phyloP scores from a whole-genome alignment of 2,329 filamentous ascomycete genomes.

The Chrysoporthe austroafricana region DNA sequence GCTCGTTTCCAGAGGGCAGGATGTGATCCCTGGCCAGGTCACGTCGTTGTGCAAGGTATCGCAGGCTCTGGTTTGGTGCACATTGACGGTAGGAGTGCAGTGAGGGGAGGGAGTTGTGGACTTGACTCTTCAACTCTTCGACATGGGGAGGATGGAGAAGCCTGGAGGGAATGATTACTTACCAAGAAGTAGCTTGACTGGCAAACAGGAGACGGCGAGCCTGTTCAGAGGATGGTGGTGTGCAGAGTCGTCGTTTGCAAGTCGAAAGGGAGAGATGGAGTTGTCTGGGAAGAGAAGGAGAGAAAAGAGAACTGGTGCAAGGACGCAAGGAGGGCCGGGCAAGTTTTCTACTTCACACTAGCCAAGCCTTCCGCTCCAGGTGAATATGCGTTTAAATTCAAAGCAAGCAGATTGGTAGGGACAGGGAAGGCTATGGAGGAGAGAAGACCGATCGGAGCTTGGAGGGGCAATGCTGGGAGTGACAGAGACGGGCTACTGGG shows the following conservation, averaged over 20 bases:
- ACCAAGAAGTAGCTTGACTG: conserved; percentile 11
- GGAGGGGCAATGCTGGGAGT: conserved; percentile 18
- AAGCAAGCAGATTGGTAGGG: conserved; percentile 15
- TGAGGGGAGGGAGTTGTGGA: not conserved
- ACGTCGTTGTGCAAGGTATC: not conserved
- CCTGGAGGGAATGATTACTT: conserved; percentile 18
- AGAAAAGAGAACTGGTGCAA: conserved; percentile 7
- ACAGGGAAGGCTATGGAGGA: conserved; percentile 2
- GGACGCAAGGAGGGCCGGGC: conserved; percentile 3
- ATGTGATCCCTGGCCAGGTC: not conserved
- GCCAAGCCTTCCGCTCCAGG: conserved; percentile 26
- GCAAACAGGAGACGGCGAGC: not conserved
- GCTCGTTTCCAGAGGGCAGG: not conserved
- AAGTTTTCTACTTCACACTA: conserved; percentile 10
- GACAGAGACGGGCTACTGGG: not conserved
- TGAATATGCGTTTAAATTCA: conserved; percentile 17
- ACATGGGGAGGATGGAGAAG: conserved; percentile 7
- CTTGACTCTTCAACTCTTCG: conserved; percentile 23
- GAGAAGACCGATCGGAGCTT: conserved; percentile 20
- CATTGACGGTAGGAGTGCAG: conserved; percentile 7
- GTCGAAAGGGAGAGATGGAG: conserved; percentile 14
- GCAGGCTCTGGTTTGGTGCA: conserved; percentile 1
- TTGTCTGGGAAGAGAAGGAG: conserved; percentile 14
- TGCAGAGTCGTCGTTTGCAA: conserved; percentile 11
- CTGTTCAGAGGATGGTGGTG: not conserved